phyloP scores from a whole-genome alignment of 257 asterid species.

The Solanum corneliomulleri region DNA sequence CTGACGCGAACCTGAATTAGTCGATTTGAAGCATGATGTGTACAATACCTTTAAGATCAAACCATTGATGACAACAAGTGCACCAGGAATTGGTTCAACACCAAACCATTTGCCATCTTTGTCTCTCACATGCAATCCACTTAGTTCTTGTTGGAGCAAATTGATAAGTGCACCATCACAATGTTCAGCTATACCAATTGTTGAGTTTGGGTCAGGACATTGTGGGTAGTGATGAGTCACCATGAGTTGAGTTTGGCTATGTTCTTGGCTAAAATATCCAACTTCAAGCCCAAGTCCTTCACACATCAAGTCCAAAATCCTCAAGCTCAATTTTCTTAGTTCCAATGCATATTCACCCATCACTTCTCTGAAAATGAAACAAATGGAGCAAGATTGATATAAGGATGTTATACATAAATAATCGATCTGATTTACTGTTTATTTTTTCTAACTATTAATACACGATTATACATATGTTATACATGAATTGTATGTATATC shows the following conservation, averaged over 20 bases:
- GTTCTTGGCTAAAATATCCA: not conserved
- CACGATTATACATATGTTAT: not conserved
- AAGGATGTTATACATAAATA: not conserved
- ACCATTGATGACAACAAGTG: slow-evolving; percentile 4
- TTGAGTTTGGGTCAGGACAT: not conserved
- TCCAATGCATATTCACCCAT: not conserved
- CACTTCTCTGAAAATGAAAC: not conserved
- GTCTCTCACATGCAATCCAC: not conserved
- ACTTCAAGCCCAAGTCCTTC: not conserved
- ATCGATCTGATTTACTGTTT: not conserved
- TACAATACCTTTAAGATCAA: not conserved
- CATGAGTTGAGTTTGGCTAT: not conserved
- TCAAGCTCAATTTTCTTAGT: not conserved
- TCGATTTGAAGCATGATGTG: not conserved
- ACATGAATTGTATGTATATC: not conserved
- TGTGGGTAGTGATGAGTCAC: not conserved
- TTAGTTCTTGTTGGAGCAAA: not conserved
- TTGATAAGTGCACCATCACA: slow-evolving; percentile 1
- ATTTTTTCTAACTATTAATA: not conserved
- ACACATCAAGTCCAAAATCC: not conserved
- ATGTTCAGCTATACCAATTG: not conserved
- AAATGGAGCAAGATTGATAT: not conserved
- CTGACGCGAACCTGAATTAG: not conserved
- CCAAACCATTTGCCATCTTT: slow-evolving; percentile 3
- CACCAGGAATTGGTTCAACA: not conserved